phyloP scores from a whole-genome alignment of 2,329 filamentous ascomycete genomes.

The Fusarium brachygibbosum region DNA sequence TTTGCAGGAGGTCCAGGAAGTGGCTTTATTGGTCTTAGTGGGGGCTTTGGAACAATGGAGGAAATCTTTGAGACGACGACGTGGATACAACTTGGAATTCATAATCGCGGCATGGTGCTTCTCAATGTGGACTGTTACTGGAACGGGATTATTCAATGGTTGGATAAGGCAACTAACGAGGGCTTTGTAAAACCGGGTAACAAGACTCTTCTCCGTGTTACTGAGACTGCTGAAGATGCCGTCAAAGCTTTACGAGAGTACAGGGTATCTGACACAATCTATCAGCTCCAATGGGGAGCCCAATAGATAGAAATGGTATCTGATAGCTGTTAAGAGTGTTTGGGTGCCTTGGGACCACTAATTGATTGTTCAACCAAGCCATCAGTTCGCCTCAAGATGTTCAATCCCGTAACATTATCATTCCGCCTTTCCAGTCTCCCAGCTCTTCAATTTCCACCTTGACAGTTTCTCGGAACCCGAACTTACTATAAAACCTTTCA shows the following conservation, averaged over 20 bases:
- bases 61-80: conserved; percentile 92
- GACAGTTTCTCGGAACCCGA: neutral
- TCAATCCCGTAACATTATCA: conserved; percentile 13
- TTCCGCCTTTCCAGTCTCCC: conserved; percentile 7
- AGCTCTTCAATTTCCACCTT: conserved; percentile 10
- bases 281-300: conserved; percentile 84
- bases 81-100: conserved; percentile 98
- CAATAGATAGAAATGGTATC: conserved; percentile 58
- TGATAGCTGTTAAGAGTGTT: neutral
- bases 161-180: conserved; percentile 77
- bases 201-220: conserved; percentile 82
- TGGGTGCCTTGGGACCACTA: no score
- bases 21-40: conserved; percentile 89
- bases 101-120: conserved; percentile 81
- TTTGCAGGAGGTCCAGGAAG: conserved; percentile 83
- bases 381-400: neutral
- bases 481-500: conserved; percentile 2
- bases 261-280: conserved; percentile 78
- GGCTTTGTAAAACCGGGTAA: conserved; percentile 83
- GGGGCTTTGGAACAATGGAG: conserved; percentile 95
- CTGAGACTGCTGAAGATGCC: conserved; percentile 77
- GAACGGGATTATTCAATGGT: conserved; percentile 87
- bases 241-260: conserved; percentile 79
- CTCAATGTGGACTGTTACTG: conserved; percentile 93
- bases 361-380: no score